Evolutionary conservation across 225 moss, liverwort and hornwort species (phyloP), one percentile per base, ranked within the genome.

Genomic region (Pleurozium schreberi): DNA sequence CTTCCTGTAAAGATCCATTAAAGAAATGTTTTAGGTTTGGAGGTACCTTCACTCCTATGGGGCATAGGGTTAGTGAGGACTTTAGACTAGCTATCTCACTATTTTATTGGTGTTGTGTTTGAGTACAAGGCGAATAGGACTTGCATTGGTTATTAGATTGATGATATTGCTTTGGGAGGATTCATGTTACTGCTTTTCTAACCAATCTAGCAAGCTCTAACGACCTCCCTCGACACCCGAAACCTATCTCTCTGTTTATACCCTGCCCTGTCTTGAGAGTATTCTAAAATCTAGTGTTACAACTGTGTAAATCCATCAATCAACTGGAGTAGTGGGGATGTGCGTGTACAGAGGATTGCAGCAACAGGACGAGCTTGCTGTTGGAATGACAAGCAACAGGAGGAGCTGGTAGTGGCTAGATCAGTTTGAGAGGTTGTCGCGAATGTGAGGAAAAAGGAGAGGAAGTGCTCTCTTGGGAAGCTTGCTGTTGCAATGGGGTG

Each of bases 401-500:
- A 69, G 55, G 33, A 57, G 33, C 62, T 63, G 85, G 61, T 77
- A 84, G 64, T 34, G 75, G 52, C 82, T 76, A 69, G 83, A 59
- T 90, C 25, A n/a, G 61, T 82, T 33, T 31, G 15, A 61, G 61
- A 17, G 69, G 11, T 43, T 87, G 67, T 61, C 45, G 33, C 82
- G 81, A 47, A 84, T 75, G 88, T 83, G 90, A 88, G 88, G 88
- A 12, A 27, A 27, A 21, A 34, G 40, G 45, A 36, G 42, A 19
- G 79, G 18, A 68, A 49, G 36, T 45, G 75, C 31, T 45, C 21
- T 20, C 83, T 65, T 36, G 26, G 34, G 83, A 18, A 65, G 38
- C 36, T 65, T 50, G 36, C 64, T 50, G 75, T 34, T 52, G 90
- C 70, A 50, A 96, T 96, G 95, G 95, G 94, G 75, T 94, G 95